A percentile compares a stretch with the other conserved stretches of the same genome.
These are phyloP conservation scores for Nemania bipapillata DNA, from an alignment of 2,329 filamentous ascomycete genomes.

Conservation along the genomic window DNA sequence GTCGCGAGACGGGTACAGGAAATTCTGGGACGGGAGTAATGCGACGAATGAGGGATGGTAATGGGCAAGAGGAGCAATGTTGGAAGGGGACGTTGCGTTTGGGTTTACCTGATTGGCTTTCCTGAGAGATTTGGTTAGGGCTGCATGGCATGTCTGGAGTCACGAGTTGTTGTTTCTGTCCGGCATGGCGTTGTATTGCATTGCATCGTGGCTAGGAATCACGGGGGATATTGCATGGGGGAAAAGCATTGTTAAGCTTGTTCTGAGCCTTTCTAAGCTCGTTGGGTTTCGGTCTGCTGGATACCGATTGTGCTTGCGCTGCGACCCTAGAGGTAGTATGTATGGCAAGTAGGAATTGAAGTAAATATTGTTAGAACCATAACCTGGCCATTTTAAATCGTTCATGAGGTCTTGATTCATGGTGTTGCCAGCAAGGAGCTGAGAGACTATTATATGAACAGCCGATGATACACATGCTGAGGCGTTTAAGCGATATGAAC, in stretches of 20 bases:
- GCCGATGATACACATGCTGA: background rate
- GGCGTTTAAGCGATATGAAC: background rate
- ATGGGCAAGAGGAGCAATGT: background rate
- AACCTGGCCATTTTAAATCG: background rate
- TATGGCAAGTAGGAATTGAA: conserved; percentile 5
- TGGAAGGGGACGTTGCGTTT: background rate
- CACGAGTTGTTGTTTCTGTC: background rate
- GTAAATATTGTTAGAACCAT: background rate
- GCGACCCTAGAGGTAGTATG: conserved; percentile 24
- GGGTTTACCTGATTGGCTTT: no score
- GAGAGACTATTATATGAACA: background rate
- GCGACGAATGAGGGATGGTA: background rate
- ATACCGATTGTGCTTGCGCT: conserved; percentile 27
- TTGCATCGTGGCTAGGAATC: background rate
- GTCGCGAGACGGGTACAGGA: conserved; percentile 49
- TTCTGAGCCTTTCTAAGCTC: background rate
- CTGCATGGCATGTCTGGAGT: background rate
- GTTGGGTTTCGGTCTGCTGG: conserved; percentile 24
- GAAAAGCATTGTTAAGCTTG: background rate
- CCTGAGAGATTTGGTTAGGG: background rate
- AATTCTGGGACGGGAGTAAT: conserved; percentile 38
- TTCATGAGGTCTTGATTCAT: background rate
- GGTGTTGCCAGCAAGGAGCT: background rate
- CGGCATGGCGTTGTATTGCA: conserved; percentile 13
- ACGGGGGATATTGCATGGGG: background rate